phyloP scores from a whole-genome alignment of 768 basidiomycete species.

The Termitomyces sp. region DNA sequence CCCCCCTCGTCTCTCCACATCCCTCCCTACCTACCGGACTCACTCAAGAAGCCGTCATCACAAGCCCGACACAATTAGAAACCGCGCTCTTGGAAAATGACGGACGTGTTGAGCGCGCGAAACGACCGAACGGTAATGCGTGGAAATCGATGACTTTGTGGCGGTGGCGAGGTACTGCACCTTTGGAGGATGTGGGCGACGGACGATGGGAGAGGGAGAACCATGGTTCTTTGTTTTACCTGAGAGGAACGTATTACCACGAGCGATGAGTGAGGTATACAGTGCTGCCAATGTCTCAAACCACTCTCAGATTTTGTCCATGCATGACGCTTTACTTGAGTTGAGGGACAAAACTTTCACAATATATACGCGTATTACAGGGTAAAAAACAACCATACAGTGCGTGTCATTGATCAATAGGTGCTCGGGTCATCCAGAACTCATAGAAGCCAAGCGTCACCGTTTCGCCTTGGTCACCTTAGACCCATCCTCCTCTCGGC shows the following conservation, averaged over 20 bases:
- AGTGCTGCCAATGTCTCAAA: not conserved
- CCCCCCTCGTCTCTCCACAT: constrained; percentile 24
- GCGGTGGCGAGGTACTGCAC: constrained; percentile 36
- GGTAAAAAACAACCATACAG: not conserved
- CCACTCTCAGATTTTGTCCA: not conserved
- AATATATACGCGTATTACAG: not conserved
- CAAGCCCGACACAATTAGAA: constrained; percentile 45
- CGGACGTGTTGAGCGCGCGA: constrained; percentile 34
- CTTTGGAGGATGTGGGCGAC: constrained; percentile 14
- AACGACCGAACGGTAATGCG: constrained; percentile 45
- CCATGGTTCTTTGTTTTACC: constrained; percentile 45
- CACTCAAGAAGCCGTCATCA: constrained; percentile 31
- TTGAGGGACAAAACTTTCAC: not conserved
- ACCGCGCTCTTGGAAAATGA: constrained; percentile 45
- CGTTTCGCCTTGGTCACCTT: constrained; percentile 26
- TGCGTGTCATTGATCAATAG: not conserved
- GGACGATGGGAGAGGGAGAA: constrained; percentile 37
- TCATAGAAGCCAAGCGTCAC: not conserved
- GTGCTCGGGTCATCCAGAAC: not conserved
- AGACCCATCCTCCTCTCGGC: constrained; percentile 27
- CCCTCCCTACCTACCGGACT: constrained; percentile 22
- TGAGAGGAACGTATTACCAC: constrained; percentile 36
- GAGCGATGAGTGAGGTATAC: constrained; percentile 14
- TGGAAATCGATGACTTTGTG: constrained; percentile 56
- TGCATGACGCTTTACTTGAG: not conserved